Base-by-base conservation (phyloP, 202 grass and related monocot species). In the Zizania palustris region DNA sequence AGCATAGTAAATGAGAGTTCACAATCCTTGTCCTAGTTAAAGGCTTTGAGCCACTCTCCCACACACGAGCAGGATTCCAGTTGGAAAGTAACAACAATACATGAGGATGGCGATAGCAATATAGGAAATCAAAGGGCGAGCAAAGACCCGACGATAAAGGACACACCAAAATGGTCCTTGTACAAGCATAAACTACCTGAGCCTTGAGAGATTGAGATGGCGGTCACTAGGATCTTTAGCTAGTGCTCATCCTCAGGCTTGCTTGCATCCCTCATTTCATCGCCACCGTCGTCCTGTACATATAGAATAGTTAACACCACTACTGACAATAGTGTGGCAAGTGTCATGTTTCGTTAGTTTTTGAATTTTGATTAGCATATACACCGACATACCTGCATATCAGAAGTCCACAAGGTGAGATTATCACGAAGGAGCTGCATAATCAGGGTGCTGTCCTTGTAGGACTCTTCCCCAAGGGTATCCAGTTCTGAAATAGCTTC, bases 401-500 rank as follows among this genome's bases (percentile, higher is more conserved):
- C 91, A 46, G 91, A 93, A 70, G 91, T 93, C 91, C 91, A 93
- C 71, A 93, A 63, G 41, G 91, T 91, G 36, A 93, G 91, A 70
- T 93, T 93, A 67, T 93, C 91, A 6, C 88, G 88, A 12, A 93
- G 91, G 60, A 93, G 91, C 68, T 93, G 91, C 91, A 93, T 91
- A 41, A 93, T 93, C 55, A 93, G 45, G 57, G 91, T 93, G 75
- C 91, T 93, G 56, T 93, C 91, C 83, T 93, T 93, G 85, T 93
- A 93, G 33, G 91, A 91, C 67, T 93, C 91, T 65, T 93, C 91
- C 64, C 91, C 91, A 45, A 93, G 91, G 44, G 78, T 79, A 78
- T 93, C 91, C 71, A 93, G 39, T 40, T 93, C 91, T 0, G 91
- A 77, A 55, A 93, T 93, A 48, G 88, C 91, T 71, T 93, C 85